Percentiles rank a stretch among this genome's conserved stretches.
Evolutionary conservation across 2,329 filamentous ascomycete genomes (phyloP).

Genomic region (Diaporthe helianthi): DNA sequence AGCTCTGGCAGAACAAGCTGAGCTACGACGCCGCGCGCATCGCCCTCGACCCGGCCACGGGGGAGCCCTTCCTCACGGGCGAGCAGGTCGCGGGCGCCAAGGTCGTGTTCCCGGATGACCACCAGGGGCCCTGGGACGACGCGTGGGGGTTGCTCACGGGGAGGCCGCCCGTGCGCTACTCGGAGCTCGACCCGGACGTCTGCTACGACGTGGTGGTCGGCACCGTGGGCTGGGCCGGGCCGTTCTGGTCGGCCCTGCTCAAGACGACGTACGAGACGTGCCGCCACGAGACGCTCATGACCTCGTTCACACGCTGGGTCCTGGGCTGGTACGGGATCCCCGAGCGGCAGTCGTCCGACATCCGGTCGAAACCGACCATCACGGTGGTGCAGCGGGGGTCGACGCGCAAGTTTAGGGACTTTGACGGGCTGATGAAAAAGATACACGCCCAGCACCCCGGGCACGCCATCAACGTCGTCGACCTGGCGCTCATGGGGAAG

Average conservation of each 20-base stretch:
- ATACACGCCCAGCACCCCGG: slow-evolving; percentile 20
- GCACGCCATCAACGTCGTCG: slow-evolving; percentile 34
- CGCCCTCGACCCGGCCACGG: slow-evolving; percentile 24
- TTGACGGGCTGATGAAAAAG: neutral
- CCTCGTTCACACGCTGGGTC: neutral
- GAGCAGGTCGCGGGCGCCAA: neutral
- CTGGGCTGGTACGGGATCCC: neutral
- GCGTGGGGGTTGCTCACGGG: slow-evolving; percentile 15
- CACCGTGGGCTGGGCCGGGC: slow-evolving; percentile 17
- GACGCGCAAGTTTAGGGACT: slow-evolving; percentile 24
- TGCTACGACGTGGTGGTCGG: slow-evolving; percentile 25
- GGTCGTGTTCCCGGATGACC: slow-evolving; percentile 19
- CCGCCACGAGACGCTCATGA: slow-evolving; percentile 21
- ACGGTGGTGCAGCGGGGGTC: slow-evolving; percentile 18
- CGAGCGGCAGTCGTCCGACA: neutral
- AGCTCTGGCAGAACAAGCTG: slow-evolving; percentile 26
- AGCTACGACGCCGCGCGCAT: slow-evolving; percentile 24
- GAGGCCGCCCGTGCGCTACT: neutral
- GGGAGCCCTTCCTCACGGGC: neutral
- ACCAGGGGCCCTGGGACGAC: slow-evolving; percentile 19
- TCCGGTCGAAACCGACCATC: slow-evolving; percentile 5
- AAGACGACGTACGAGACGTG: slow-evolving; percentile 20
- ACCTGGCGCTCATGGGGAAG: slow-evolving; percentile 35
- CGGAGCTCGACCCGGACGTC: neutral
- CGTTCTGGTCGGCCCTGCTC: slow-evolving; percentile 21